These are phyloP conservation scores for Solanum medicagineum DNA, from an alignment of 257 asterid species.

Conservation along the genomic window DNA sequence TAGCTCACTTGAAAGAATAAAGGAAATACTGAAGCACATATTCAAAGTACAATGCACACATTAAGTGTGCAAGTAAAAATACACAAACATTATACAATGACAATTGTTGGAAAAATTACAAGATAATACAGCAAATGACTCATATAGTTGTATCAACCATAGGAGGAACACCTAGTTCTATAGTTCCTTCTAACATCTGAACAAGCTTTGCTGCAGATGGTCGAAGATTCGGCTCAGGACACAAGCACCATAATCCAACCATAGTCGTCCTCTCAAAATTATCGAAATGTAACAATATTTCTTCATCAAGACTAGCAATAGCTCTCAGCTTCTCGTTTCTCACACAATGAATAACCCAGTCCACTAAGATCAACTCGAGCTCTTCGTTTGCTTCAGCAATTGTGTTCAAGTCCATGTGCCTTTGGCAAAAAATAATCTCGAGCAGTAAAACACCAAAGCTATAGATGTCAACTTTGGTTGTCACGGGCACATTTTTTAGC, in stretches of 20 bases:
- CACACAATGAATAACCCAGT: not conserved
- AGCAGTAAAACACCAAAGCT: slow-evolving; percentile 43
- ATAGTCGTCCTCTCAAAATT: not conserved
- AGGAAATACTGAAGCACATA: not conserved
- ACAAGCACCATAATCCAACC: slow-evolving; percentile 1
- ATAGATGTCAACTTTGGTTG: slow-evolving; percentile 45
- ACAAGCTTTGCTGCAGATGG: not conserved
- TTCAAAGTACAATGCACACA: not conserved
- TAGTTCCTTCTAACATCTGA: slow-evolving; percentile 1
- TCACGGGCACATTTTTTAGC: slow-evolving; percentile 35
- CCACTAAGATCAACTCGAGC: not conserved
- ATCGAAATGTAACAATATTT: not conserved
- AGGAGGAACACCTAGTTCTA: not conserved
- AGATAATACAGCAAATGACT: not conserved
- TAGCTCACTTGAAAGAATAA: not conserved
- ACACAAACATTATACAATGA: not conserved
- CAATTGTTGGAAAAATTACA: not conserved
- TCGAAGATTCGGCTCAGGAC: not conserved
- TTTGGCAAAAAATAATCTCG: slow-evolving; percentile 18
- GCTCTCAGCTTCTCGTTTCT: not conserved
- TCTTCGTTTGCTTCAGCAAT: not conserved
- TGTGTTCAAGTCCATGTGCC: not conserved
- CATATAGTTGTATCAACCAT: not conserved
- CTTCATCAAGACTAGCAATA: not conserved
- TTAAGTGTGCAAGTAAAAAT: not conserved